Evolutionary conservation across 176 grass and related monocot species (phyloP).

Genomic region (Oryza rufipogon): DNA sequence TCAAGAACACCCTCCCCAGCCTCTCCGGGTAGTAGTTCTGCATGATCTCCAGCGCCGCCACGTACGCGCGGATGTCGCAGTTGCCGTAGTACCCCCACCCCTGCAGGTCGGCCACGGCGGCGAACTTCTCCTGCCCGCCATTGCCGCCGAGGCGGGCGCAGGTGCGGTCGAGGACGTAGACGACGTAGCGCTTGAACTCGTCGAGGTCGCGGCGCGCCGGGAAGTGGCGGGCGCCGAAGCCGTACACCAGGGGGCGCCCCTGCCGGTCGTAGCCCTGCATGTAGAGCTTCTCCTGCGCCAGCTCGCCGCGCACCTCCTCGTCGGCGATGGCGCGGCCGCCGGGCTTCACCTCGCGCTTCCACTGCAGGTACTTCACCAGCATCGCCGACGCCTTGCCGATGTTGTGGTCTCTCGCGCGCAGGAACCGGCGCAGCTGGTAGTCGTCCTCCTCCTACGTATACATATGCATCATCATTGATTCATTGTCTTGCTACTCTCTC

Average conservation of each 20-base stretch:
- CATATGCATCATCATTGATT: background rate
- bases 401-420: slow-evolving; percentile 54
- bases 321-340: slow-evolving; percentile 43
- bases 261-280: slow-evolving; percentile 60
- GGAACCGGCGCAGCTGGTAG: slow-evolving; percentile 58
- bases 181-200: slow-evolving; percentile 62
- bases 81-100: slow-evolving; percentile 80
- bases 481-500: too few species aligned
- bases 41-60: slow-evolving; percentile 76
- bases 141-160: slow-evolving; percentile 22
- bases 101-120: slow-evolving; percentile 55
- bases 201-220: slow-evolving; percentile 50
- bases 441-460: slow-evolving; percentile 62
- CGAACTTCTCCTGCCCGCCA: slow-evolving; percentile 68
- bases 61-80: slow-evolving; percentile 64
- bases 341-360: slow-evolving; percentile 64
- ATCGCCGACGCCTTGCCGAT: slow-evolving; percentile 61
- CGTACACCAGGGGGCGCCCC: slow-evolving; percentile 48
- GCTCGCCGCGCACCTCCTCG: slow-evolving; percentile 56
- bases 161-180: slow-evolving; percentile 52
- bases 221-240: slow-evolving; percentile 51
- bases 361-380: slow-evolving; percentile 66
- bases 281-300: slow-evolving; percentile 55
- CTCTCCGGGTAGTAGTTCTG: slow-evolving; percentile 85
- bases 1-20: slow-evolving; percentile 54